Conservation (phyloP, 177 flowering plant species). For the Vitis hybrid region DNA sequence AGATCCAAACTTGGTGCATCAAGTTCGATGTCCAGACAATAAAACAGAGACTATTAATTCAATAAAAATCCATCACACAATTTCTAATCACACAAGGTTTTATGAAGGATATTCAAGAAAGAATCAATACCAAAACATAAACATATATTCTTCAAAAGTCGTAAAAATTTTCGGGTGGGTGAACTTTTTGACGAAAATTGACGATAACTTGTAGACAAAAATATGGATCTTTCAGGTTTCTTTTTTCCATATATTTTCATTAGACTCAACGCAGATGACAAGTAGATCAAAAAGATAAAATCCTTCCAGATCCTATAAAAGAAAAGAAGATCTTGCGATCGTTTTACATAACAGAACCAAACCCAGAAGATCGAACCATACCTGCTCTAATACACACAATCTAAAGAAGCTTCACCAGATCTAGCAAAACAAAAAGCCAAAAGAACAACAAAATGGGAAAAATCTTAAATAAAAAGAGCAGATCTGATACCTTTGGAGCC, state of each 20-base stretch:
- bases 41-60: no score
- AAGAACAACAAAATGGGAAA: slow-evolving; percentile 4
- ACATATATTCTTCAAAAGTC: no score
- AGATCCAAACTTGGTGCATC: no score
- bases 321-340: not conserved
- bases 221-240: not conserved
- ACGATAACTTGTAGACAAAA: not conserved
- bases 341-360: not conserved
- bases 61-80: no score
- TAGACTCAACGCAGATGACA: not conserved
- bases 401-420: slow-evolving; percentile 18
- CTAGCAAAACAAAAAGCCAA: slow-evolving; percentile 13
- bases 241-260: not conserved
- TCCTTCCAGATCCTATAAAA: not conserved
- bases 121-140: no score
- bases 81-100: no score
- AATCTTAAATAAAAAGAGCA: not conserved
- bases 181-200: not conserved
- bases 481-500: slow-evolving; percentile 36
- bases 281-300: not conserved
- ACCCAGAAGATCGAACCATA: not conserved
- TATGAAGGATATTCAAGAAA: no score
- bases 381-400: not conserved
- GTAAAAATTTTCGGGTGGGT: no score
- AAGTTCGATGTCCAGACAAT: no score